Evolutionary conservation across 2,329 filamentous ascomycete genomes (phyloP), one percentile per base, ranked within the genome.

Genomic region (Albophoma yamanashiensis): DNA sequence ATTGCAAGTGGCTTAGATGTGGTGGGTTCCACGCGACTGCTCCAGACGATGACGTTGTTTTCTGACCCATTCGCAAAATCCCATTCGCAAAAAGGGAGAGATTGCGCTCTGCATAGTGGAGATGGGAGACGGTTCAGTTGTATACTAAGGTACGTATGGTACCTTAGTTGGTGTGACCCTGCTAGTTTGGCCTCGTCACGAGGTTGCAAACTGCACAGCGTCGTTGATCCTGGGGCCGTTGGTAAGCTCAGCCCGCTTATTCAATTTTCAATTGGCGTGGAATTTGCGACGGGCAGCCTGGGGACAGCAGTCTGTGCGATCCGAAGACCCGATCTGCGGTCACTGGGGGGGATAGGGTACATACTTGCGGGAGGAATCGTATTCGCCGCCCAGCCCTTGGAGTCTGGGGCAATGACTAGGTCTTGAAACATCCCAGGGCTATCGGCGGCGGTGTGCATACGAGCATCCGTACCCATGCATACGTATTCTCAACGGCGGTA

Each of bases 341-440:
- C 38, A 57, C 20, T 20, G 25, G 39, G 56, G 47, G n/a, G 34
- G 15, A 5, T 31, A 31, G 53, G 47, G 45, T 53, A 20, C 38
- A 22, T 20, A 20, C 38, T 34, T 20, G 39, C 53, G 45, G 58
- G 53, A 55, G 25, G 52, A 40, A 55, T 55, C 58, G 55, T 36
- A 52, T 31, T 50, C 47, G 25, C 31, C 25, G 47, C 25, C 25
- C 14, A 7, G 12, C 11, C 25, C 25, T 50, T 17, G 45, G 15
- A 50, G 45, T 31, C 45, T 17, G 45, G 45, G 45, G 25, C 53
- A 53, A 43, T 12, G 53, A 58, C 60, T 55, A 60, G 56, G 61
- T 25, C 57, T 59, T 62, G 63, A 64, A 64, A 64, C 63, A 60
- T 57, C 53, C 45, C 52, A 58, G 59, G 59, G 60, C 11, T 36